Evolutionary conservation across 257 asterid species (phyloP), one percentile per base, ranked within the genome.

Genomic region (Solanum paucissectum): DNA sequence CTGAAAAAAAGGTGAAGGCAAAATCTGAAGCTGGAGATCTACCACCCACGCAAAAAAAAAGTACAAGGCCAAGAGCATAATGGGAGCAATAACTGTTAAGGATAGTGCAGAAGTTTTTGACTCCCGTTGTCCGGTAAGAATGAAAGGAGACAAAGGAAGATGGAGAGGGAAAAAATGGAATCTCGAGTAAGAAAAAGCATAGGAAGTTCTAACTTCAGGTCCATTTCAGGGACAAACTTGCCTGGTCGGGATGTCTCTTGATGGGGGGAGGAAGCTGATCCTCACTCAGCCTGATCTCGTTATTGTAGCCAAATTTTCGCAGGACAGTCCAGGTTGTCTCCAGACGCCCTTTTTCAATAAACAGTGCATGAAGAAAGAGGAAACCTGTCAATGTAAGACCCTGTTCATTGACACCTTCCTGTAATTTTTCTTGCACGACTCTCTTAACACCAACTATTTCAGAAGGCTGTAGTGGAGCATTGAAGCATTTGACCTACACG

Each of bases 281-380:
- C 88, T 96, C 98, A 87, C 92, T 91, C 83, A 97, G 96, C 91
- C 96, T 95, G 90, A 97, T 93, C 85, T 97, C 99, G 89, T 97
- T 95, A 90, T 96, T 96, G 90, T 97, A 97, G 52, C 99, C 99
- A 87, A 96, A 97, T 91, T 97, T 96, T 91, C 99, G 92, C 34
- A 97, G 94, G 88, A 97, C 99, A 37, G 99, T 95, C 99, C 99
- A 97, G 27, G 99, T 96, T 83, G 99, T 97, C 93, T 96, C 99
- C 91, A 96, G 83, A 68, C 98, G 96, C 88, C 99, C 98, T 91
- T 96, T 96, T 93, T 95, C 98, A 84, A 97, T 96, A 90, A 96
- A 97, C 87, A 97, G 95, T 36, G 99, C 98, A 90, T 97, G 99
- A 83, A 97, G 99, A 92, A 97, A 97, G 85, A 97, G 93, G 92